Conservation (phyloP, 129 eudicot genomes). For the Escallonia herrerae region DNA sequence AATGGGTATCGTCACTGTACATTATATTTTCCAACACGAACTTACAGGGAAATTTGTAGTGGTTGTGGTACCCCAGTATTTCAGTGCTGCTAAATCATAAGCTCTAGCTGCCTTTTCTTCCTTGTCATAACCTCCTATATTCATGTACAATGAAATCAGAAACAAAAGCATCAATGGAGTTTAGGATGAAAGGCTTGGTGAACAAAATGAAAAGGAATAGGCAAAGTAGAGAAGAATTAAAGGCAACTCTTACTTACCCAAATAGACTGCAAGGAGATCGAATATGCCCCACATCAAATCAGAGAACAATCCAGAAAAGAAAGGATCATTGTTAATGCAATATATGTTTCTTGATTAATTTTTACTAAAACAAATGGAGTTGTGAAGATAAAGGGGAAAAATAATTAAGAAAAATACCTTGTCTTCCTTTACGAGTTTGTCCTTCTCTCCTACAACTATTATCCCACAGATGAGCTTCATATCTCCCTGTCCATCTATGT, state of each 20-base stretch:
- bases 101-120: slow-evolving; percentile 96
- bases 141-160: background rate
- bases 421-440: slow-evolving; percentile 96
- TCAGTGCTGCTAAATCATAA: slow-evolving; percentile 88
- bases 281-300: slow-evolving; percentile 25
- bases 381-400: background rate
- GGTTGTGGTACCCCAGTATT: slow-evolving; percentile 89
- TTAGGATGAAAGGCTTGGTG: no score
- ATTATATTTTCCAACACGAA: background rate
- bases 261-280: slow-evolving; percentile 67
- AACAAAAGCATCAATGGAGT: background rate
- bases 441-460: slow-evolving; percentile 98
- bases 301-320: background rate
- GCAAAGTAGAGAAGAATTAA: slow-evolving; percentile 13
- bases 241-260: slow-evolving; percentile 53
- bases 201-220: background rate
- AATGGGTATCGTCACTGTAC: no score
- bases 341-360: slow-evolving; percentile 7
- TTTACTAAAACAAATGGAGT: slow-evolving; percentile 12
- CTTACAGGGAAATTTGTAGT: slow-evolving; percentile 91
- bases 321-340: no score
- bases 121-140: slow-evolving; percentile 88
- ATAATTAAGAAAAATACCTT: slow-evolving; percentile 33
- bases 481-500: slow-evolving; percentile 97
- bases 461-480: slow-evolving; percentile 98